These are phyloP conservation scores for Orbilia javanica DNA, from an alignment of 2,329 filamentous ascomycete genomes.

Conservation along the genomic window DNA sequence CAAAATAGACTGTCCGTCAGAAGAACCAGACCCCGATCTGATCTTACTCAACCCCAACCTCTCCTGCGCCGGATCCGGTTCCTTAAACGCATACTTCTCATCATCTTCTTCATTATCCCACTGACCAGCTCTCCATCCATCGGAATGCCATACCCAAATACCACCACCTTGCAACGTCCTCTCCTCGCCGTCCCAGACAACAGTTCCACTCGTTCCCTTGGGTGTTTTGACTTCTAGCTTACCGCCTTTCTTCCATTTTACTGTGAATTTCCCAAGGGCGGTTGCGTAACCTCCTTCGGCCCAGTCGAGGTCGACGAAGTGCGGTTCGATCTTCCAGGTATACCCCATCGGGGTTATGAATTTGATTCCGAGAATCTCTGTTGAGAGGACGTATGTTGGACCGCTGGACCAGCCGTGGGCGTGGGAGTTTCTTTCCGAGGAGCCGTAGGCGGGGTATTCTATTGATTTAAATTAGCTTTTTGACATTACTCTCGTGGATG, in stretches of 20 bases:
- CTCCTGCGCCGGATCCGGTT: slow-evolving; percentile 38
- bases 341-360: slow-evolving; percentile 65
- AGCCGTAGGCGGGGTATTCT: slow-evolving; percentile 64
- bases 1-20: slow-evolving; percentile 32
- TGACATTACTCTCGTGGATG: not conserved
- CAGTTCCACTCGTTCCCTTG: slow-evolving; percentile 59
- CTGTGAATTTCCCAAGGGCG: slow-evolving; percentile 65
- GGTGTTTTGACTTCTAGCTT: slow-evolving; percentile 62
- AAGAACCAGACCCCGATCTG: slow-evolving; percentile 12
- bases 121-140: slow-evolving; percentile 41
- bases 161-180: slow-evolving; percentile 44
- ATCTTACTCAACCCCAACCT: slow-evolving; percentile 27
- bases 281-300: slow-evolving; percentile 67
- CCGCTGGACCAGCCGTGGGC: slow-evolving; percentile 70
- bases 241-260: slow-evolving; percentile 63
- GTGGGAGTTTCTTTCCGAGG: slow-evolving; percentile 67
- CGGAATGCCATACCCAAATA: slow-evolving; percentile 54
- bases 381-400: slow-evolving; percentile 68
- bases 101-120: not conserved
- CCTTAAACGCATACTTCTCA: slow-evolving; percentile 18
- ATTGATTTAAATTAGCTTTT: not conserved
- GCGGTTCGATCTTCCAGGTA: slow-evolving; percentile 65
- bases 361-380: slow-evolving; percentile 67
- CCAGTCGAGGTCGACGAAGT: slow-evolving; percentile 65
- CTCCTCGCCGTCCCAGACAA: slow-evolving; percentile 62